Conservation (phyloP, 2,329 filamentous ascomycete species). For the Fusarium sp. region DNA sequence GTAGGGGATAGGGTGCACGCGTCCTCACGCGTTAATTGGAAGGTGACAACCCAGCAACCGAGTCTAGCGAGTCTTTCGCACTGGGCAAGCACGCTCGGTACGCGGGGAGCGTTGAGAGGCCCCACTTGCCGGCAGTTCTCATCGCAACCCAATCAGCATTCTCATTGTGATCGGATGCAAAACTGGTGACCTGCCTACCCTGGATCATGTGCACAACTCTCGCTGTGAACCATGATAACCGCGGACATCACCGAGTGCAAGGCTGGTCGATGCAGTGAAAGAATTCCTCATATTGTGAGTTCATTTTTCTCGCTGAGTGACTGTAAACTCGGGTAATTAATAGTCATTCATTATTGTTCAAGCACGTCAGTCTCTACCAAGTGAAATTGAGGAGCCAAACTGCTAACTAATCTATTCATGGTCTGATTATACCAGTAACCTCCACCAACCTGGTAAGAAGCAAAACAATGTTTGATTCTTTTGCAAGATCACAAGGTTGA, state of each 20-base stretch:
- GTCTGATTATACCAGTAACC: no score
- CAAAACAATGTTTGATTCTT: no score
- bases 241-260: accelerated
- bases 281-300: no score
- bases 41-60: slow-evolving; percentile 24
- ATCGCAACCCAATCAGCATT: background rate
- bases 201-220: background rate
- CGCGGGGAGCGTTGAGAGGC: background rate
- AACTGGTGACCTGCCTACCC: background rate
- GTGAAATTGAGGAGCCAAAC: no score
- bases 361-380: background rate
- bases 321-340: accelerated
- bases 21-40: slow-evolving; percentile 41
- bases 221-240: accelerated
- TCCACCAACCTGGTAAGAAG: accelerated
- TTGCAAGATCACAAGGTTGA: accelerated
- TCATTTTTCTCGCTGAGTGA: accelerated
- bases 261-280: accelerated
- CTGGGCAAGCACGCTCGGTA: background rate
- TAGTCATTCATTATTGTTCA: background rate
- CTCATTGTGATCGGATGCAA: background rate
- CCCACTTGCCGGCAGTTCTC: background rate
- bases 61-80: background rate
- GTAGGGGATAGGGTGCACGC: slow-evolving; percentile 24
- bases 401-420: no score